These are phyloP conservation scores for Recurvomyces mirabilis DNA, from an alignment of 495 filamentous ascomycete species.

Conservation along the genomic window DNA sequence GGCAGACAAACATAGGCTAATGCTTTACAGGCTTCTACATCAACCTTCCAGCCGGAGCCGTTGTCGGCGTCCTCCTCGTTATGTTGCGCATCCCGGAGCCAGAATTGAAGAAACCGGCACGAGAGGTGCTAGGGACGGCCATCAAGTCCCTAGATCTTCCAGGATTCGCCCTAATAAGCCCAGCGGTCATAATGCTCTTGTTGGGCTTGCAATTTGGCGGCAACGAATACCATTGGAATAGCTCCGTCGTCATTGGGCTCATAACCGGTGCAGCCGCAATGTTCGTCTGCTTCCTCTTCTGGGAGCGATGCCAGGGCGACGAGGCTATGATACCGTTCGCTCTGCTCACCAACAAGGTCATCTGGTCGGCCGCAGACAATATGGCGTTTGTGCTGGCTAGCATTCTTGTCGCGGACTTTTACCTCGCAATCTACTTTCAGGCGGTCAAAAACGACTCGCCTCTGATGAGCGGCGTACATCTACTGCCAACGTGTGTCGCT, in stretches of 20 bases:
- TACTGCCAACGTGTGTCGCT: slow-evolving; percentile 13
- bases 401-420: slow-evolving; percentile 15
- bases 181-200: slow-evolving; percentile 38
- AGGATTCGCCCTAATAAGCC: slow-evolving; percentile 37
- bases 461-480: slow-evolving; percentile 20
- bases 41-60: slow-evolving; percentile 20
- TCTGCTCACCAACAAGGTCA: slow-evolving; percentile 6
- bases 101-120: slow-evolving; percentile 6
- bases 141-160: slow-evolving; percentile 31
- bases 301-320: slow-evolving; percentile 18
- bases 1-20: neutral
- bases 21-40: slow-evolving; percentile 17
- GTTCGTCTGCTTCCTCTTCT: slow-evolving; percentile 14
- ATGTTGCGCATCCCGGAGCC: slow-evolving; percentile 17
- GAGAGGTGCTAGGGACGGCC: slow-evolving; percentile 8
- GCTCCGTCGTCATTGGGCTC: slow-evolving; percentile 22
- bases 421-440: slow-evolving; percentile 22
- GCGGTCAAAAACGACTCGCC: slow-evolving; percentile 16
- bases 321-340: slow-evolving; percentile 17
- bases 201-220: slow-evolving; percentile 46
- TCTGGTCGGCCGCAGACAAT: slow-evolving; percentile 7
- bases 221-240: slow-evolving; percentile 38
- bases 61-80: slow-evolving; percentile 8
- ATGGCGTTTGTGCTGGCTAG: slow-evolving; percentile 9
- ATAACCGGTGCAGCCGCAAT: slow-evolving; percentile 9